phyloP scores from a whole-genome alignment of 2,329 filamentous ascomycete genomes.

The Pyricularia sp. region DNA sequence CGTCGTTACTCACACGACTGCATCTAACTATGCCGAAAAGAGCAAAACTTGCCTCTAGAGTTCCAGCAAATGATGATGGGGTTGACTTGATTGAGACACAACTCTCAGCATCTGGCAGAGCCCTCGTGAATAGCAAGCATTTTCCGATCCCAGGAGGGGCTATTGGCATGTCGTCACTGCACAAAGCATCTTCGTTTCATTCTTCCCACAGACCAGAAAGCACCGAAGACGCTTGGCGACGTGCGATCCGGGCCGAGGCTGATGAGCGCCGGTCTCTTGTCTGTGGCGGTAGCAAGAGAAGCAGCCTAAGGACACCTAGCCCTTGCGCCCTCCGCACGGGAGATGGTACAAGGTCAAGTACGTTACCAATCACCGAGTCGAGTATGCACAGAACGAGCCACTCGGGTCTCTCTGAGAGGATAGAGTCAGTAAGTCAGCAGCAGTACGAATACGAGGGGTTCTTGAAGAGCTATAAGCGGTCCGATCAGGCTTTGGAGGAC shows the following conservation, averaged over 20 bases:
- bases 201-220: neutral
- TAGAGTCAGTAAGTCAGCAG: constrained; percentile 1
- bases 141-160: neutral
- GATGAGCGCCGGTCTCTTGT: constrained; percentile 3
- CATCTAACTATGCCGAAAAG: constrained; percentile 23
- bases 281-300: neutral
- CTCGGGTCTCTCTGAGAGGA: neutral
- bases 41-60: constrained; percentile 16
- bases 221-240: constrained; percentile 10
- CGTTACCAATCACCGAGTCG: neutral
- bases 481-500: constrained; percentile 4
- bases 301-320: neutral
- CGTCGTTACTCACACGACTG: constrained; percentile 25
- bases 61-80: constrained; percentile 8
- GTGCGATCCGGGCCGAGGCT: constrained; percentile 11
- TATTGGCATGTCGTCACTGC: neutral
- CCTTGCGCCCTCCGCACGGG: neutral
- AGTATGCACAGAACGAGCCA: neutral
- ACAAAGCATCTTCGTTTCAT: neutral
- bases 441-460: constrained; percentile 3
- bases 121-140: neutral
- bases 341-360: neutral
- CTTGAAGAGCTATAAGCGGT: constrained; percentile 3
- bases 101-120: neutral
- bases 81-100: neutral